These are phyloP conservation scores for Trichoderma pleuroti DNA, from an alignment of 2,329 filamentous ascomycete genomes.

Conservation along the genomic window DNA sequence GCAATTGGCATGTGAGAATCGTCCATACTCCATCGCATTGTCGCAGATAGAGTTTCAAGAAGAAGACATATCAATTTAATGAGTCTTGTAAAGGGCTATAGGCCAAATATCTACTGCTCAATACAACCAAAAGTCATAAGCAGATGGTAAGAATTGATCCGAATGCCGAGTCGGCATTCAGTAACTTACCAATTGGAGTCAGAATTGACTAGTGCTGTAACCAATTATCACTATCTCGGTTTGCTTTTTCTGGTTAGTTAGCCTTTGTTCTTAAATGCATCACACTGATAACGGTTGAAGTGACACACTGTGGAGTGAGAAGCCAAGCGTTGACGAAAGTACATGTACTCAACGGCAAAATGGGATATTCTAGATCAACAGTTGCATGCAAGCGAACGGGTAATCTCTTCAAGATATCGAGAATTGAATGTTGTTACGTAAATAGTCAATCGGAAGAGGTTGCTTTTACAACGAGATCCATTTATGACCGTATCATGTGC, in stretches of 20 bases:
- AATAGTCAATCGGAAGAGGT: background rate
- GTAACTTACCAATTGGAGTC: background rate
- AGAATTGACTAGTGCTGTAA: background rate
- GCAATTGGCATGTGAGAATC: background rate
- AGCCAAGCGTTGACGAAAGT: no score
- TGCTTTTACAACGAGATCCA: background rate
- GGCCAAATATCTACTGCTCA: background rate
- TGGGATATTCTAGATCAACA: background rate
- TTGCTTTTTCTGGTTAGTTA: background rate
- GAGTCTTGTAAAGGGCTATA: background rate
- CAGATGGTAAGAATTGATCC: background rate
- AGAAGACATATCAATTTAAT: background rate
- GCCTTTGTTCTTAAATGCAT: background rate
- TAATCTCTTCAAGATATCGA: background rate
- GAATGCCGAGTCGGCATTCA: background rate
- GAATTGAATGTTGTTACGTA: background rate
- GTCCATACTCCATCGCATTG: background rate
- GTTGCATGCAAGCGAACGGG: background rate
- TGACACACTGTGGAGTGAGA: background rate
- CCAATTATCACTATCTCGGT: background rate
- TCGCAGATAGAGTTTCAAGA: background rate
- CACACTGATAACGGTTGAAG: background rate
- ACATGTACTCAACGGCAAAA: background rate
- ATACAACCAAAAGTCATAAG: background rate
- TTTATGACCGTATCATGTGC: background rate